Percentiles rank a stretch among this genome's conserved stretches.
These are phyloP conservation scores for Pyrenophora teres DNA, from an alignment of 2,329 filamentous ascomycete species.

Conservation along the genomic window DNA sequence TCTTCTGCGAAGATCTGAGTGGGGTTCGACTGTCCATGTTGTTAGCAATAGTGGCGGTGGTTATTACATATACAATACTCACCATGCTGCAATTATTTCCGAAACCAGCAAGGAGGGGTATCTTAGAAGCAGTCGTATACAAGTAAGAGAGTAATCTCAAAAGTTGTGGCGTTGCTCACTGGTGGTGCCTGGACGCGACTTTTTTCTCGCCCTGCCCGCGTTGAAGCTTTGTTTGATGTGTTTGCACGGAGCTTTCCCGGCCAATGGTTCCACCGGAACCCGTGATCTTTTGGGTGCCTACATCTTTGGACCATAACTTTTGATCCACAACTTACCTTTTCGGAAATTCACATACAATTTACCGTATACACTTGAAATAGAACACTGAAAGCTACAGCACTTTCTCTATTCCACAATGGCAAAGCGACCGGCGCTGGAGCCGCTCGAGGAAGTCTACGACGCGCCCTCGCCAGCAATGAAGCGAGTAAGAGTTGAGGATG, in stretches of 20 bases:
- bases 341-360: neutral
- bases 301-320: conserved; percentile 11
- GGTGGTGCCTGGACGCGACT: conserved; percentile 42
- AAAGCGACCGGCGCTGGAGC: conserved; percentile 54
- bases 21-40: conserved; percentile 63
- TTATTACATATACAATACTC: conserved; percentile 9
- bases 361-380: neutral
- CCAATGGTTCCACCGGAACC: conserved; percentile 24
- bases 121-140: conserved; percentile 12
- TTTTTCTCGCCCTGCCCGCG: conserved; percentile 40
- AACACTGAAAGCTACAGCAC: neutral
- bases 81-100: conserved; percentile 36
- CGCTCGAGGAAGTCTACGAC: conserved; percentile 49
- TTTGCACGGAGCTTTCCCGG: conserved; percentile 25
- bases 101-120: too few species aligned
- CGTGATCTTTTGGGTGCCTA: conserved; percentile 27
- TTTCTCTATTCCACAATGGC: conserved; percentile 43
- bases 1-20: conserved; percentile 98
- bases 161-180: conserved; percentile 31
- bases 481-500: conserved; percentile 53
- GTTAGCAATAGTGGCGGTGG: conserved; percentile 15
- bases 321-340: neutral
- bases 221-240: conserved; percentile 34
- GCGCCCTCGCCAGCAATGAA: conserved; percentile 55
- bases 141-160: conserved; percentile 39